Evolutionary conservation across 2,329 filamentous ascomycete species (phyloP).

Genomic region (Penicillium sp.): DNA sequence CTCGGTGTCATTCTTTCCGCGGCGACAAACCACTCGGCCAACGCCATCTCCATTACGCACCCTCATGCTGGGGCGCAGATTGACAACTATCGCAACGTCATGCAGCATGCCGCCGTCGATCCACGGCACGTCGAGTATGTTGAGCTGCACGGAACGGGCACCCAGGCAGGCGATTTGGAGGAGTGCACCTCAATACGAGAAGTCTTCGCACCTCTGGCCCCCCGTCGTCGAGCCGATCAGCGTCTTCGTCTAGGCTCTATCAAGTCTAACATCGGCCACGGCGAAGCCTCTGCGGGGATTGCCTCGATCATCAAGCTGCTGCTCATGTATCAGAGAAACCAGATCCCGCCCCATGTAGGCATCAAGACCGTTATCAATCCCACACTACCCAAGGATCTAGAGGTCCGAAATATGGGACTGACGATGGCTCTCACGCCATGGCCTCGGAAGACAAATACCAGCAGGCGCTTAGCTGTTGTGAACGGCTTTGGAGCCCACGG

Average conservation of each 20-base stretch:
- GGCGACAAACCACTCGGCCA: constrained; percentile 46
- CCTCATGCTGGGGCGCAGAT: constrained; percentile 43
- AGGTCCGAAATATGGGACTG: constrained; percentile 35
- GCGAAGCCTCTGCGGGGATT: constrained; percentile 41
- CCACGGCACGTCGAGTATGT: constrained; percentile 41
- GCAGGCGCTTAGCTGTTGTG: background rate
- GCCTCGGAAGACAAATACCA: background rate
- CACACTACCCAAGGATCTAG: constrained; percentile 35
- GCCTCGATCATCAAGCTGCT: constrained; percentile 60
- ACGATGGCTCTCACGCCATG: constrained; percentile 46
- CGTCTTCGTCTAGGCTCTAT: constrained; percentile 20
- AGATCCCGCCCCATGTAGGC: constrained; percentile 66
- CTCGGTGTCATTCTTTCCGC: constrained; percentile 46
- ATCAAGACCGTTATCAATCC: constrained; percentile 55
- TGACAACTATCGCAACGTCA: constrained; percentile 37
- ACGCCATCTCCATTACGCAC: constrained; percentile 49
- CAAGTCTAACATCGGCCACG: constrained; percentile 47
- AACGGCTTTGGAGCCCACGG: constrained; percentile 4
- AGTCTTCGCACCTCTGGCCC: constrained; percentile 23
- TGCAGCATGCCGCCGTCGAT: constrained; percentile 37
- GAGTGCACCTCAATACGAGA: no score
- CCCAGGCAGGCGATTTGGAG: constrained; percentile 38
- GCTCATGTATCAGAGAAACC: constrained; percentile 63
- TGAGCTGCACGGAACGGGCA: constrained; percentile 46
- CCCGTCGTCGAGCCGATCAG: constrained; percentile 34